Conservation (phyloP, 257 asterid genomes). For the Plectranthus barbatus region DNA sequence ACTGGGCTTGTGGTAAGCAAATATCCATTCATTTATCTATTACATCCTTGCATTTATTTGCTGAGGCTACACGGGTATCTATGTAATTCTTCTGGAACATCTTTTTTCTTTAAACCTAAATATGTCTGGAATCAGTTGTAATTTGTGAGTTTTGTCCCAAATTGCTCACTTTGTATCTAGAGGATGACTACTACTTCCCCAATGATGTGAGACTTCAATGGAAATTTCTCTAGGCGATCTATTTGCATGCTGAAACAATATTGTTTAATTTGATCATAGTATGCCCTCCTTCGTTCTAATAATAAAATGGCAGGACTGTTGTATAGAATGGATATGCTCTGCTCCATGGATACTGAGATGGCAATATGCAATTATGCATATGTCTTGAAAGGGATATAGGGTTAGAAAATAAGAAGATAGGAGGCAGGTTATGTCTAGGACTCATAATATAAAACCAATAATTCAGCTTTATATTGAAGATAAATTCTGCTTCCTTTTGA, state of each 20-base stretch:
- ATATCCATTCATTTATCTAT: not conserved
- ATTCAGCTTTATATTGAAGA: not conserved
- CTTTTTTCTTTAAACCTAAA: not conserved
- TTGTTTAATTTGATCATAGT: not conserved
- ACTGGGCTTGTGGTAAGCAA: constrained; percentile 64
- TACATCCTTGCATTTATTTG: not conserved
- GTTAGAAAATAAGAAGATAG: not conserved
- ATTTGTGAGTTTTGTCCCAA: too few relatives aligned
- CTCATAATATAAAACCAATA: not conserved
- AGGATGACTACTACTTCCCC: not conserved
- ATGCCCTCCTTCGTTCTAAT: not conserved
- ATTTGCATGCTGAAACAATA: not conserved
- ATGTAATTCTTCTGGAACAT: not conserved
- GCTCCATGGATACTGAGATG: not conserved
- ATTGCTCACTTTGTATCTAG: not conserved
- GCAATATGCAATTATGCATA: not conserved
- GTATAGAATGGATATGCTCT: not conserved
- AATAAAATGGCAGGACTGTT: not conserved
- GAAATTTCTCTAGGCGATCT: not conserved
- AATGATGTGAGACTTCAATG: not conserved
- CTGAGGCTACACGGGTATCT: not conserved
- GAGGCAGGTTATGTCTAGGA: not conserved
- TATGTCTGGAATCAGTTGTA: not conserved
- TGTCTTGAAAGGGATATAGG: not conserved
- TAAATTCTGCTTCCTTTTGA: not conserved